Evolutionary conservation across 2,329 filamentous ascomycete genomes (phyloP).

Genomic region (Dendrostoma leiphaemia): DNA sequence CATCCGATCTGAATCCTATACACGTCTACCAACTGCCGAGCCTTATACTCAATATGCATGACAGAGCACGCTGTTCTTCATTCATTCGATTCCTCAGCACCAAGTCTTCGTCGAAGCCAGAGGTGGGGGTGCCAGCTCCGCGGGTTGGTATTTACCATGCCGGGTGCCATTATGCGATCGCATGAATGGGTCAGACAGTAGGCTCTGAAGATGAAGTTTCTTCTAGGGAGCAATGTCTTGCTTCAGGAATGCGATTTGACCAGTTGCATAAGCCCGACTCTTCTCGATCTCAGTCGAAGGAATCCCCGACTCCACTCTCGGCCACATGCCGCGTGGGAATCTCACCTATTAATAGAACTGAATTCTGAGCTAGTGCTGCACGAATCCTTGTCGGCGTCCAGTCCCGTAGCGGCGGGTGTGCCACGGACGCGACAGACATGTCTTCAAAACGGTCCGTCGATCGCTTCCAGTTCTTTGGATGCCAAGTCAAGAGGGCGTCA

Average conservation of each 20-base stretch:
- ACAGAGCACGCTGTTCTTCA: no score
- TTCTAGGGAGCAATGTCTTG: no score
- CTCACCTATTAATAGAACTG: slow-evolving; percentile 5
- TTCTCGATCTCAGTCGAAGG: slow-evolving; percentile 7
- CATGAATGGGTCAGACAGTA: no score
- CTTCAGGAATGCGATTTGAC: background rate
- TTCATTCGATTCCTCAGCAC: no score
- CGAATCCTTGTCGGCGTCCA: slow-evolving; percentile 1
- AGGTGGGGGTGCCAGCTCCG: no score
- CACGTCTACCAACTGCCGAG: no score
- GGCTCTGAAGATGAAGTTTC: no score
- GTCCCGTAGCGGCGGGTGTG: slow-evolving; percentile 14
- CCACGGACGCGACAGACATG: slow-evolving; percentile 4
- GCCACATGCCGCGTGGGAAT: background rate
- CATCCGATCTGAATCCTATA: background rate
- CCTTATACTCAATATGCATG: no score
- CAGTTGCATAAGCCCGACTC: background rate
- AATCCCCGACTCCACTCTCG: background rate
- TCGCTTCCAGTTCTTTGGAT: background rate
- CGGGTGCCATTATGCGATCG: no score
- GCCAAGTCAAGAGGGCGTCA: background rate
- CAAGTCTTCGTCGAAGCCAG: no score
- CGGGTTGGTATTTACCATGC: no score
- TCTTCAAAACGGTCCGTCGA: background rate
- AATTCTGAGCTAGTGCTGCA: background rate